Evolutionary conservation across 2,329 filamentous ascomycete genomes (phyloP), one percentile per base, ranked within the genome.

Genomic region (Nannizziopsis arthrosporioides): DNA sequence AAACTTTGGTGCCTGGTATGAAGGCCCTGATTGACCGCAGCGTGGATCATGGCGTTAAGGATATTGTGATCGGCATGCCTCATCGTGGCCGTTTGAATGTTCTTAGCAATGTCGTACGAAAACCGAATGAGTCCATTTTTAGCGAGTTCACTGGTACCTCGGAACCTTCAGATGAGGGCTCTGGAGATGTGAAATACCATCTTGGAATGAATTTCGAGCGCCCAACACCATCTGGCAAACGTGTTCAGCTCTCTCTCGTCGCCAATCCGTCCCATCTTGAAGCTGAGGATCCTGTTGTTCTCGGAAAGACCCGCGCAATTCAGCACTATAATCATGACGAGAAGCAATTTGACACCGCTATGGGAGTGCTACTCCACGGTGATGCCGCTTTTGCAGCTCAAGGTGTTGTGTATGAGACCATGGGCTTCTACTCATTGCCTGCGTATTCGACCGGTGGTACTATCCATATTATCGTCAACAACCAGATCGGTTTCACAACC

Each of bases 141-240:
- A 94, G 85, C 66, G 92, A 98, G 69, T 98, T 98, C 62, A 85
- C 86, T 54, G 92, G 92, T 59, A 86, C 84, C 41, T 73, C 84
- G 17, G 87, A 86, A 63, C 85, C 86, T 48, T 84, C 85, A 58
- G 92, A 96, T 58, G 90, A 98, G 72, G 92, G 92, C 51, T 96
- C 92, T 50, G 92, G 92, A 61, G 92, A 98, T 67, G 92, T 98
- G 70, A 98, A 98, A 72, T 98, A 98, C 73, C 92, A 98, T 73
- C 75, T 98, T 61, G 92, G 92, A 64, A 98, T 98, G 92, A 98
- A 98, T 76, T 98, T 98, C 59, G 92, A 98, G 74, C 87, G 92
- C 54, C 92, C 92, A 47, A 98, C 92, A 8, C 92, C 92, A 51
- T 96, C 90, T 38, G 92, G 92, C 60, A 96, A 96, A 79, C 92